Evolutionary conservation across 306 rosid genomes (phyloP).

Genomic region (Morella rubra): DNA sequence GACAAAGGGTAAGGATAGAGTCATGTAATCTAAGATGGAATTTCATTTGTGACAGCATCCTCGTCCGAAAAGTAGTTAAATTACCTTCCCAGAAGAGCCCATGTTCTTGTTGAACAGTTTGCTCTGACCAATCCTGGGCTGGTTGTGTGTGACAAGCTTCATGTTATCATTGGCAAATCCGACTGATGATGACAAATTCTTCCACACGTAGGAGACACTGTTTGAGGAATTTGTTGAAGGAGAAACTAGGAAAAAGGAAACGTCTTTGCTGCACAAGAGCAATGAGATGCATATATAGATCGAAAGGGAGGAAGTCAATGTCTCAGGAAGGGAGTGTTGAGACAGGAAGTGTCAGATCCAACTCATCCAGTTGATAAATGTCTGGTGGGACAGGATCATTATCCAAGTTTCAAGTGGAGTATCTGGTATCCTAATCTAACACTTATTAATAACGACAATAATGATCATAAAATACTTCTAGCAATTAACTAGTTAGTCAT

Average conservation of each 20-base stretch:
- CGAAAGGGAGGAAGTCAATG: not conserved
- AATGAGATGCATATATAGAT: not conserved
- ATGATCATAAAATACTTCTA: no score
- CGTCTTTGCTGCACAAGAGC: not conserved
- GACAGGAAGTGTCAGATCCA: not conserved
- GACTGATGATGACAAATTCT: no score
- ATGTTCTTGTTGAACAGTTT: constrained; percentile 1
- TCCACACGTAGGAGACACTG: no score
- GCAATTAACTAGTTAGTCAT: no score
- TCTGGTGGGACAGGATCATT: not conserved
- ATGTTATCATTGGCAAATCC: no score
- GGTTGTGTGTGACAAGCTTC: not conserved
- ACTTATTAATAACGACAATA: not conserved
- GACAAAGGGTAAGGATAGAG: not conserved
- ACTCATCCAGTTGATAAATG: not conserved
- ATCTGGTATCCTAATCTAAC: not conserved
- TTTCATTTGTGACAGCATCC: not conserved
- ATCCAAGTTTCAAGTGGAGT: not conserved
- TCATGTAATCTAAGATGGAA: not conserved
- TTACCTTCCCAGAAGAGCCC: not conserved
- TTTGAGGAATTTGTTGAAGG: not conserved
- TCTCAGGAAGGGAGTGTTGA: not conserved
- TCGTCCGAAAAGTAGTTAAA: not conserved
- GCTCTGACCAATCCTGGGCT: not conserved
- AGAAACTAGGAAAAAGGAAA: not conserved